These are phyloP conservation scores for Platanthera guangdongensis DNA, from an alignment of 106 monocot species.

Conservation along the genomic window DNA sequence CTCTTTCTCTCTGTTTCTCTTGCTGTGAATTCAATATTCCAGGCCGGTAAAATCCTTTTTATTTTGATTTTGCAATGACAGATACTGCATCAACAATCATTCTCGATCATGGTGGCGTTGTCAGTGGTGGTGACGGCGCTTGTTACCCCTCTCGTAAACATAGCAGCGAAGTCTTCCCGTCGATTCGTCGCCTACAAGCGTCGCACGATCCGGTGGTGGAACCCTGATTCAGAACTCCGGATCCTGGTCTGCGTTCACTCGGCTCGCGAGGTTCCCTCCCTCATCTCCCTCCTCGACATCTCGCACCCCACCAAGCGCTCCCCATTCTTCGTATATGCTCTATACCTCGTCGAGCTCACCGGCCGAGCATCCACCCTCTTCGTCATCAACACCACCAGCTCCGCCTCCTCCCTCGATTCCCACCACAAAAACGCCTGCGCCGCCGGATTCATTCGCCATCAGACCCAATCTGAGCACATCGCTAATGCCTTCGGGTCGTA, in stretches of 20 bases:
- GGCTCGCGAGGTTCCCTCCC: slow-evolving; percentile 18
- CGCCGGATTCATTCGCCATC: slow-evolving; percentile 5
- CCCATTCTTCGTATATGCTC: slow-evolving; percentile 28
- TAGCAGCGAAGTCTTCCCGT: slow-evolving; percentile 4
- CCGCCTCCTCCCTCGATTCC: not conserved
- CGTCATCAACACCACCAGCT: slow-evolving; percentile 9
- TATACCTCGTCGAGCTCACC: slow-evolving; percentile 38
- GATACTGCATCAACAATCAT: slow-evolving; percentile 15
- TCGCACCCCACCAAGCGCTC: slow-evolving; percentile 33
- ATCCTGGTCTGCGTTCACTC: slow-evolving; percentile 22
- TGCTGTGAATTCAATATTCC: no score
- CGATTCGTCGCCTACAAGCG: slow-evolving; percentile 27
- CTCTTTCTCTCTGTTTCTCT: no score
- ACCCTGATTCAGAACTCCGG: slow-evolving; percentile 29
- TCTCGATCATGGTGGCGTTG: slow-evolving; percentile 12
- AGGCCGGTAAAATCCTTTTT: no score
- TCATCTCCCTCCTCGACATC: slow-evolving; percentile 27
- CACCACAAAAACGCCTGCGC: not conserved
- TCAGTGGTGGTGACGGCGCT: slow-evolving; percentile 18
- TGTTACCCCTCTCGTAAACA: slow-evolving; percentile 13
- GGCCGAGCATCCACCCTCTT: slow-evolving; percentile 30
- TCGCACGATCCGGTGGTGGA: slow-evolving; percentile 17
- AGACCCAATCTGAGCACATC: slow-evolving; percentile 18
- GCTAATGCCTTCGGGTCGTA: slow-evolving; percentile 19
- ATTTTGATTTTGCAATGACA: not conserved